phyloP scores from a whole-genome alignment of 768 basidiomycete species.

The Serendipita vermifera region DNA sequence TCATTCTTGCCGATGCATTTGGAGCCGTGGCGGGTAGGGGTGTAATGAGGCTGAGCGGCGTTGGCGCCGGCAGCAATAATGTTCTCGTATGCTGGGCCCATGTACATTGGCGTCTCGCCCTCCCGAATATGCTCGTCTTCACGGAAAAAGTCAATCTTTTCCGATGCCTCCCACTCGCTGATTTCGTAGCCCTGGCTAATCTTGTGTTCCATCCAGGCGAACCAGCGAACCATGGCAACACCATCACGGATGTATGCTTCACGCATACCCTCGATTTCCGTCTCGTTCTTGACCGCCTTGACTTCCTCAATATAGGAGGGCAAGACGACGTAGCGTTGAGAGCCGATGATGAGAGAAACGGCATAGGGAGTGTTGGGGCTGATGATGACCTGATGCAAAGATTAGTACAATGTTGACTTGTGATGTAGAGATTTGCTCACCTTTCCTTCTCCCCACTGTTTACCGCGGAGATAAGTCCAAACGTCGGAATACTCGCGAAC shows the following conservation, averaged over 20 bases:
- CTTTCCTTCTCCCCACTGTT: slow-evolving; percentile 72
- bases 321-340: slow-evolving; percentile 61
- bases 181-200: slow-evolving; percentile 65
- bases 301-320: slow-evolving; percentile 60
- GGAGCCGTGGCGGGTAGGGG: slow-evolving; percentile 56
- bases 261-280: slow-evolving; percentile 70
- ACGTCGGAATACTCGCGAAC: slow-evolving; percentile 59
- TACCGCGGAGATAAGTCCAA: slow-evolving; percentile 61
- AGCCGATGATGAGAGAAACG: slow-evolving; percentile 72
- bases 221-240: slow-evolving; percentile 70
- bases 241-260: slow-evolving; percentile 86
- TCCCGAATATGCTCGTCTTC: slow-evolving; percentile 21
- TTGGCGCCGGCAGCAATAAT: slow-evolving; percentile 86
- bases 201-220: slow-evolving; percentile 82
- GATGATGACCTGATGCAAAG: slow-evolving; percentile 41
- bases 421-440: slow-evolving; percentile 25
- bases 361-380: slow-evolving; percentile 66
- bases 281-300: slow-evolving; percentile 80
- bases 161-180: slow-evolving; percentile 86
- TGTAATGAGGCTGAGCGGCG: slow-evolving; percentile 91
- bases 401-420: slow-evolving; percentile 3
- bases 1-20: slow-evolving; percentile 59
- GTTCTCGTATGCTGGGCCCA: slow-evolving; percentile 79
- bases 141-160: slow-evolving; percentile 65
- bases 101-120: slow-evolving; percentile 47